Base-by-base conservation (phyloP, 768 basidiomycete species). In the Chiua virens region DNA sequence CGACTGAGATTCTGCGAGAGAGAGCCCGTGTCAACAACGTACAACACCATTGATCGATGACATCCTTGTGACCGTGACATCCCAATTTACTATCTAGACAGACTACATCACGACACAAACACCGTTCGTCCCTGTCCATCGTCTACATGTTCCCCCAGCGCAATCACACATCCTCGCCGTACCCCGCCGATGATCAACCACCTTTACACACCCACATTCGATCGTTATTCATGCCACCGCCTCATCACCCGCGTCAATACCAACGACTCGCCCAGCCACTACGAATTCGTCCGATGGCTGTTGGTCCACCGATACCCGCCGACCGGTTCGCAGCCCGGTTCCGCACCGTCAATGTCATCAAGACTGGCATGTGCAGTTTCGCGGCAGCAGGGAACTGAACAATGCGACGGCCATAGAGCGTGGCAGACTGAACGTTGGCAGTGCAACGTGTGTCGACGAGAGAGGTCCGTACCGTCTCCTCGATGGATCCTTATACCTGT, bases 251-350 rank as follows among this genome's bases (percentile, higher is more conserved):
- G n/a, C n/a, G n/a, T n/a, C n/a, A n/a, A n/a, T n/a, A n/a, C n/a
- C n/a, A n/a, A n/a, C n/a, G n/a, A n/a, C 21, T 76, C 72, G 7
- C 0, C 95, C 94, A 3, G 89, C 80, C 39, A 93, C 81, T 14
- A 94, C 82, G 67, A 96, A 96, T 17, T 78, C 75, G 38, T 90
- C 89, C 13, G 78, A 69, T 14, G 71, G 56, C 53, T 86, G 84
- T 1, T 83, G 76, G 47, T 96, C 92, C 25, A 94, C 75, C 28
- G 86, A 81, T 8, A 93, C 76, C 85, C 1, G 87, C 86, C 2
- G 90, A 81, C 34, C 83, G 79, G 8, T 73, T 73, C 4, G 79
- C 75, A 53, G 85, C 78, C 49, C 79, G 70, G 65, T 91, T 91
- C 62, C 92, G 81, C 52, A 89, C 67, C 54, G 73, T 78, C 44